These are phyloP conservation scores for Fusarium poae DNA, from an alignment of 2,329 filamentous ascomycete genomes.

Conservation along the genomic window DNA sequence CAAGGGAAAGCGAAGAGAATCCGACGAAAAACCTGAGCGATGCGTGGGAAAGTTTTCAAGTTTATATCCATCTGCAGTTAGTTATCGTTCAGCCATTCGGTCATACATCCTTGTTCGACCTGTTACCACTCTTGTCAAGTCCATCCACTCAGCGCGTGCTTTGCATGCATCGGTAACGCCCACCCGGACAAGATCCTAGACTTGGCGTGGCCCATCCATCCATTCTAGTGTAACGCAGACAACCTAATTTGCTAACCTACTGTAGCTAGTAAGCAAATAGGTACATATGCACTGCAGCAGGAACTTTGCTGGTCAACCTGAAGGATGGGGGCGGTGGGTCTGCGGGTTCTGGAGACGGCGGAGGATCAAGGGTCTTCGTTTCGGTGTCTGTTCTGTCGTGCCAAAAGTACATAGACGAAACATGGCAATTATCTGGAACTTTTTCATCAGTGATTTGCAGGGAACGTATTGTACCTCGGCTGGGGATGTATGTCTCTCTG, in stretches of 20 bases:
- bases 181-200: slow-evolving; percentile 33
- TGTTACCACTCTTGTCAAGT: slow-evolving; percentile 30
- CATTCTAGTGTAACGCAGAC: slow-evolving; percentile 3
- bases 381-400: not conserved
- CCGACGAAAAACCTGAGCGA: not conserved
- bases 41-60: slow-evolving; percentile 35
- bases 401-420: not conserved
- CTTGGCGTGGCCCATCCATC: slow-evolving; percentile 31
- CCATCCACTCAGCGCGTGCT: slow-evolving; percentile 35
- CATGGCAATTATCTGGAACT: slow-evolving; percentile 3
- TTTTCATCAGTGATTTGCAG: slow-evolving; percentile 3
- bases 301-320: slow-evolving; percentile 30
- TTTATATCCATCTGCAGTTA: slow-evolving; percentile 30
- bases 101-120: slow-evolving; percentile 25
- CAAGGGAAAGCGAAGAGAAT: slow-evolving; percentile 6
- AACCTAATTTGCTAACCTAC: not conserved
- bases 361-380: slow-evolving; percentile 22
- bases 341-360: slow-evolving; percentile 10
- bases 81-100: slow-evolving; percentile 27
- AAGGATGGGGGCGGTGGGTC: slow-evolving; percentile 33
- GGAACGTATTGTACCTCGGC: slow-evolving; percentile 13
- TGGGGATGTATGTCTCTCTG: not conserved
- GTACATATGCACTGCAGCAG: not conserved
- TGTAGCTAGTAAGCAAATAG: too few species aligned
- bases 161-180: slow-evolving; percentile 33